Percentiles rank a stretch among this genome's conserved stretches.
Conservation (phyloP, 305 asterid genomes). For the Salvia sclarea region DNA sequence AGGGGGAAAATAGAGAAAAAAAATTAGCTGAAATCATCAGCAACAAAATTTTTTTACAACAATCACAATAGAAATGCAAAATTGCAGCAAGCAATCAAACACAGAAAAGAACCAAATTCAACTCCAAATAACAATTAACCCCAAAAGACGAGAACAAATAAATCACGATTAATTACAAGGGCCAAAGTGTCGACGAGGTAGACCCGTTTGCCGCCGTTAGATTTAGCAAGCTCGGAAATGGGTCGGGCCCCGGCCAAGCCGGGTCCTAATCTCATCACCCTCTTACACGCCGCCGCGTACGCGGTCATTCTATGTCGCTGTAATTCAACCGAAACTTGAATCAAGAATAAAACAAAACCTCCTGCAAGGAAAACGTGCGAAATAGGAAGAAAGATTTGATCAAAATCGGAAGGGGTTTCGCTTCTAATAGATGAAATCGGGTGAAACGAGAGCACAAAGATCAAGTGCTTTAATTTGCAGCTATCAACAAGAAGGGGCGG, state of each 20-base stretch:
- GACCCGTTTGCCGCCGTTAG: conserved; percentile 51
- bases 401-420: not conserved
- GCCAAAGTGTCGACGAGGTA: conserved; percentile 50
- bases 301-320: conserved; percentile 47
- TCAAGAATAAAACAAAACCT: not conserved
- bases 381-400: not conserved
- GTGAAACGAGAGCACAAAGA: conserved; percentile 3
- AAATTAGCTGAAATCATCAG: not conserved
- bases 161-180: conserved; percentile 35
- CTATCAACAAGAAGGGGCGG: conserved; percentile 23
- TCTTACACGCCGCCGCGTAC: conserved; percentile 50
- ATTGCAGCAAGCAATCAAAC: not conserved
- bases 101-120: not conserved
- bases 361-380: conserved; percentile 1
- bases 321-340: conserved; percentile 13
- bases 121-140: not conserved
- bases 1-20: not conserved
- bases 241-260: conserved; percentile 34
- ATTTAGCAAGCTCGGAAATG: conserved; percentile 53
- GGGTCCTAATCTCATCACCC: conserved; percentile 45
- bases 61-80: not conserved
- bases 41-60: not conserved
- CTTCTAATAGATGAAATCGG: not conserved
- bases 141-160: not conserved
- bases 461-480: not conserved